Conservation (phyloP, 2,329 filamentous ascomycete species). For the Amesomyces nigricolor region DNA sequence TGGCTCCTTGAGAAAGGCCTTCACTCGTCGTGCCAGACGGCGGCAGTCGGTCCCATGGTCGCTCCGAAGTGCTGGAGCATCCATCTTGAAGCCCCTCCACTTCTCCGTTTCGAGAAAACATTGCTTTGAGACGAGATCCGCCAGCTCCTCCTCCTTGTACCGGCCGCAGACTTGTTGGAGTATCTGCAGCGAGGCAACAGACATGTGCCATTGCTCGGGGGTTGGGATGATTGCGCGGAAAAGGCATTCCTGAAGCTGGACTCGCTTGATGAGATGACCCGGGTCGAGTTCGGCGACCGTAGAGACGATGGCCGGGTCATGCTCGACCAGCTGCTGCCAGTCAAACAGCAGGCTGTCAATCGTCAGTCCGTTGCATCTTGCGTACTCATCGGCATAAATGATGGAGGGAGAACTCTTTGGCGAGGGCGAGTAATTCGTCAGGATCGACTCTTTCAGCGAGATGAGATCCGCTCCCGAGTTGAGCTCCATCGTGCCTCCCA, state of each 20-base stretch:
- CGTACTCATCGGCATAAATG: slow-evolving; percentile 20
- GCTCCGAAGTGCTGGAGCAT: slow-evolving; percentile 25
- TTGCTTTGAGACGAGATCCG: slow-evolving; percentile 11
- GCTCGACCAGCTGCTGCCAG: slow-evolving; percentile 13
- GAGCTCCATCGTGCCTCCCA: slow-evolving; percentile 13
- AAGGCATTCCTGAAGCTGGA: slow-evolving; percentile 19
- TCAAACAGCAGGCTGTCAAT: slow-evolving; percentile 17
- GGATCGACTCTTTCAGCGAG: slow-evolving; percentile 15
- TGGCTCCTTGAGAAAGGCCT: slow-evolving; percentile 9
- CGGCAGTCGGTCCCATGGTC: slow-evolving; percentile 26
- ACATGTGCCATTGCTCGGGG: slow-evolving; percentile 21
- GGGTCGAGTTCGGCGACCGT: slow-evolving; percentile 8
- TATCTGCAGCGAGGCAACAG: slow-evolving; percentile 12
- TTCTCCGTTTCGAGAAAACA: slow-evolving; percentile 8
- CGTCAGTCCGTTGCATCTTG: slow-evolving; percentile 20
- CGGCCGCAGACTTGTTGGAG: slow-evolving; percentile 18
- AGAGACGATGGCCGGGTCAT: slow-evolving; percentile 9
- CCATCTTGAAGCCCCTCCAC: slow-evolving; percentile 21
- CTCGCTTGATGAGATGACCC: slow-evolving; percentile 16
- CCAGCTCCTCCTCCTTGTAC: slow-evolving; percentile 9
- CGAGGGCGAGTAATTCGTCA: neutral
- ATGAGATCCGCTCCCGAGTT: slow-evolving; percentile 15
- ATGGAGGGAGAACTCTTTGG: slow-evolving; percentile 1
- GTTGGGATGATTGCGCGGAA: slow-evolving; percentile 23
- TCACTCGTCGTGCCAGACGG: slow-evolving; percentile 14